Evolutionary conservation across 306 rosid genomes (phyloP), one percentile per base, ranked within the genome.

Genomic region (Acmispon strigosus): DNA sequence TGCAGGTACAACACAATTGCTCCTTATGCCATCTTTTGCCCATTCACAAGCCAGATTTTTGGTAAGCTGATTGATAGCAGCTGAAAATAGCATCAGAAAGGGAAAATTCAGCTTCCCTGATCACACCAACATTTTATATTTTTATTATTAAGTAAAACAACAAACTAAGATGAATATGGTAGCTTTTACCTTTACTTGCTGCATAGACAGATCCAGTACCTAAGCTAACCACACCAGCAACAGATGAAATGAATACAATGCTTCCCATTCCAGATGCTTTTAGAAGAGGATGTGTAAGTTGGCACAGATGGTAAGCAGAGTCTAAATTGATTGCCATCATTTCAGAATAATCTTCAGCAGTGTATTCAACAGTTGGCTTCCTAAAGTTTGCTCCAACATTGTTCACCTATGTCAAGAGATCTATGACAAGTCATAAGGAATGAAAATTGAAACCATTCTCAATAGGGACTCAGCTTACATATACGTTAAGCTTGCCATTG

Each of bases 1-100:
- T 77, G 92, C 90, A 41, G 97, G 98, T 62, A 91, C 87, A 56
- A 93, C 96, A 80, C 84, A 80, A 42, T 93, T 93, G 85, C 77
- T 78, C 82, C 98, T 84, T 85, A 93, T 84, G 60, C 79, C 82
- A 74, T 90, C 97, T 76, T 87, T 84, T n/a, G 94, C 97, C 97
- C 96, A 93, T 77, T 93, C 92, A 65, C 97, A 93, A 78, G 96
- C 94, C 75, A 93, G 76, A 57, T 71, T 81, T 70, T 83, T 90
- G 1, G 89, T 80, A 70, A 93, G 92, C 83, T 93, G 98, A 82
- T 88, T 88, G 16, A 90, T 84, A 66, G 96, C 96, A 81, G 90
- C 98, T 93, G 94, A 60, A 51, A 83, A 68, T 39, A 24, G 44
- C 54, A 78, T 57, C 66, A 52, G 65, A 50, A 48, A 37, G 10